phyloP scores from a whole-genome alignment of 495 filamentous ascomycete species.

The Cladorrhinum samala region DNA sequence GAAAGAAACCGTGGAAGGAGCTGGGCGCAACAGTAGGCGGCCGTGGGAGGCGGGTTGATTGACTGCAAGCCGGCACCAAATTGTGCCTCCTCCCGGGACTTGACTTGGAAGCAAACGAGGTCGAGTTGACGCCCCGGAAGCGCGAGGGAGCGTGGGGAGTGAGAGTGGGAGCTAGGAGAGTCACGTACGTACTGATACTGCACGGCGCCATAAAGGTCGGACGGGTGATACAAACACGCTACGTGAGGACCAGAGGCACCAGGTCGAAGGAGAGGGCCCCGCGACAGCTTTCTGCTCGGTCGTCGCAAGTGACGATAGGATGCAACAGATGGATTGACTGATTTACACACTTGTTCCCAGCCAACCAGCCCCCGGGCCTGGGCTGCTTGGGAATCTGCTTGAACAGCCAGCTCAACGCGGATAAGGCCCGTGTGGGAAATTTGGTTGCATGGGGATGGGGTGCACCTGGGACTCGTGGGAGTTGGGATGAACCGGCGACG shows the following conservation, averaged over 20 bases:
- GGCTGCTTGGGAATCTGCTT: not conserved
- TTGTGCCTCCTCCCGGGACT: not conserved
- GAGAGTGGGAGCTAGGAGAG: not conserved
- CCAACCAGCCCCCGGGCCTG: no score
- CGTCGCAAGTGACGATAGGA: not conserved
- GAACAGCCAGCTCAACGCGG: constrained; percentile 2
- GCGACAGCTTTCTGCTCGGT: not conserved
- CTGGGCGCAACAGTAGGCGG: no score
- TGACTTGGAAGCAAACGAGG: not conserved
- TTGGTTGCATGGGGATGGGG: constrained; percentile 4
- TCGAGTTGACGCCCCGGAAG: not conserved
- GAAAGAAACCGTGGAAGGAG: no score
- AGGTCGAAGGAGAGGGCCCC: not conserved
- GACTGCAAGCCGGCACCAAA: not conserved
- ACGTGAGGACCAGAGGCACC: constrained; percentile 2
- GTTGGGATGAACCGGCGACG: not conserved
- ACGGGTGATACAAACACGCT: constrained; percentile 19
- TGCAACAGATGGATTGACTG: no score
- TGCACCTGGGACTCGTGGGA: not conserved
- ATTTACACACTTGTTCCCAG: no score
- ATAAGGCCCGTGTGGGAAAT: constrained; percentile 13
- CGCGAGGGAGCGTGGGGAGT: not conserved
- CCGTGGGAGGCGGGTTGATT: not conserved
- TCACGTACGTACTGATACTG: constrained; percentile 19
- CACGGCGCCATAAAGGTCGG: constrained; percentile 19